phyloP scores from a whole-genome alignment of 1,139 yeast genomes.

The Geotrichum cucujoidarum region DNA sequence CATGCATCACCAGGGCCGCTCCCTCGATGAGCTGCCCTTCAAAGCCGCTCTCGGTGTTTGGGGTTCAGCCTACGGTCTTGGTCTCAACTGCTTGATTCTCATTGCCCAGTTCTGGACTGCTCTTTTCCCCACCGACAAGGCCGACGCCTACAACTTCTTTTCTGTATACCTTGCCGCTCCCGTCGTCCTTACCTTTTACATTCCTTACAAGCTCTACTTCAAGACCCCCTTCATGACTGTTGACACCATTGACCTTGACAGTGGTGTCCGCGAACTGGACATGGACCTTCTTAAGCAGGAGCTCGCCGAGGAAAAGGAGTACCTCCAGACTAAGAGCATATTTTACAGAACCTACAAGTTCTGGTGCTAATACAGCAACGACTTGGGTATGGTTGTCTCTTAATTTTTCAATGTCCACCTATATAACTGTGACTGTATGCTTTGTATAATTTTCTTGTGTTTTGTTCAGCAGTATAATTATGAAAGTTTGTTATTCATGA shows the following conservation, averaged over 20 bases:
- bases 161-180: slow-evolving; percentile 51
- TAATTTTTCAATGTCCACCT: too few species aligned
- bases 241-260: slow-evolving; percentile 51
- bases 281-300: slow-evolving; percentile 49
- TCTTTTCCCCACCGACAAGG: slow-evolving; percentile 57
- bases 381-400: too few species aligned
- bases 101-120: slow-evolving; percentile 82
- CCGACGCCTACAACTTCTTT: slow-evolving; percentile 48
- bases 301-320: slow-evolving; percentile 45
- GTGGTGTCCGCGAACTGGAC: slow-evolving; percentile 53
- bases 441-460: too few species aligned
- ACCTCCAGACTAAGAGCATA: slow-evolving; percentile 35
- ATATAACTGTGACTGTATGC: too few species aligned
- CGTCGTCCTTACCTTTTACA: slow-evolving; percentile 46
- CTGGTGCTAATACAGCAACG: too few species aligned
- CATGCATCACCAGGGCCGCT: slow-evolving; percentile 58
- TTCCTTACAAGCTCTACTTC: slow-evolving; percentile 48
- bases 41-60: slow-evolving; percentile 60
- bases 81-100: slow-evolving; percentile 57
- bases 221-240: slow-evolving; percentile 44
- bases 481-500: too few species aligned
- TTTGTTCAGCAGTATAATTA: too few species aligned
- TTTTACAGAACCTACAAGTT: slow-evolving; percentile 41
- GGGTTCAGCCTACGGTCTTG: slow-evolving; percentile 67
- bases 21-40: slow-evolving; percentile 61